These are phyloP conservation scores for Physaria fendleri DNA, from an alignment of 345 rosid species.

Conservation along the genomic window DNA sequence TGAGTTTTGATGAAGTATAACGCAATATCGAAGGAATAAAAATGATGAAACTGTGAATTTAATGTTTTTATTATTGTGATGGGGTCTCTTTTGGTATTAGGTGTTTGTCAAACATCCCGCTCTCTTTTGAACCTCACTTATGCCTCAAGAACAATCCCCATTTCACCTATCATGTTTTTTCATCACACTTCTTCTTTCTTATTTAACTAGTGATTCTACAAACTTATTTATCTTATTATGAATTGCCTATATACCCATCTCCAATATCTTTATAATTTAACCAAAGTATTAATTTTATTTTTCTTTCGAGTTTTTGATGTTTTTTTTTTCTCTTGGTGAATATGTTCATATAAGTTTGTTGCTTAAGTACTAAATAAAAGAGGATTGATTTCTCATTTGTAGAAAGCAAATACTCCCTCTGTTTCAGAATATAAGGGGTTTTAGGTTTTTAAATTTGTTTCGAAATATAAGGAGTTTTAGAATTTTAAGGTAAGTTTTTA, in stretches of 20 bases:
- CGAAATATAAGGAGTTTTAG: too few relatives aligned
- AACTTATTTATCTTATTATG: not conserved
- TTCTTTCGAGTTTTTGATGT: not conserved
- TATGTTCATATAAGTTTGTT: not conserved
- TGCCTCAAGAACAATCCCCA: constrained; percentile 51
- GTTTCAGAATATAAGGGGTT: too few relatives aligned
- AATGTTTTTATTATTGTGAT: constrained; percentile 30
- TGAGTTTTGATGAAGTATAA: constrained; percentile 27
- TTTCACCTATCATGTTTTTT: constrained; percentile 50
- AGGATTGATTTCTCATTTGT: too few relatives aligned
- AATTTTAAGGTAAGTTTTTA: too few relatives aligned
- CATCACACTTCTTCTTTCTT: constrained; percentile 40
- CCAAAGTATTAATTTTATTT: not conserved
- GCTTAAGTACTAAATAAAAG: too few relatives aligned
- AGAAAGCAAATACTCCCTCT: too few relatives aligned
- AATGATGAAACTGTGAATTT: constrained; percentile 31
- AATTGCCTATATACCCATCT: not conserved
- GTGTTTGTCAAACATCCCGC: constrained; percentile 48
- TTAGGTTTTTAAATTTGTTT: too few relatives aligned
- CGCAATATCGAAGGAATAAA: constrained; percentile 21
- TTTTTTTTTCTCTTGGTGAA: not conserved
- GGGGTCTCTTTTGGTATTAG: constrained; percentile 44
- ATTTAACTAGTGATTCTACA: not conserved
- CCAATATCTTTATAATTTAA: not conserved
- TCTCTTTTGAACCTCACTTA: constrained; percentile 19